Conservation (phyloP, 1,284 basidiomycete species). For the Rhodofomes roseus region DNA sequence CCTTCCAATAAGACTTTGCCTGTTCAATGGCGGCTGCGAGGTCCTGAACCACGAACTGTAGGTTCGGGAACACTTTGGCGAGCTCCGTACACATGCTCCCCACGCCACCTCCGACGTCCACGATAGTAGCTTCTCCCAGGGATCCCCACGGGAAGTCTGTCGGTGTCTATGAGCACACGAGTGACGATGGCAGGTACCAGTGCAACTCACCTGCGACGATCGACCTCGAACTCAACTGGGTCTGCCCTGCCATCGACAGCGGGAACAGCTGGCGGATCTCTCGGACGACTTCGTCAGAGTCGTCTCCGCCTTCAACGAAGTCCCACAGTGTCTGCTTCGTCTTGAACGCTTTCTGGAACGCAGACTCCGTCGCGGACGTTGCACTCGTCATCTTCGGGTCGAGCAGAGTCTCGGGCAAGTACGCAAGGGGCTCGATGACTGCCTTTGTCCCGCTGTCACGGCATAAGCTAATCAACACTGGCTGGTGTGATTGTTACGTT, state of each 20-base stretch:
- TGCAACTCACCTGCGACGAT: background rate
- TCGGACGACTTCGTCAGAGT: background rate
- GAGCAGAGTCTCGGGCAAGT: conserved; percentile 6
- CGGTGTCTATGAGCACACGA: background rate
- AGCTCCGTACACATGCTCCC: conserved; percentile 13
- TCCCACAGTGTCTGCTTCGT: conserved; percentile 4
- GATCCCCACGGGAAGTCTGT: conserved; percentile 14
- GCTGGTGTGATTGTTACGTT: background rate
- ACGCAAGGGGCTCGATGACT: background rate
- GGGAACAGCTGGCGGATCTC: background rate
- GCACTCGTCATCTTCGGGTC: conserved; percentile 6
- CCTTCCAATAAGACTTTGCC: conserved; percentile 8
- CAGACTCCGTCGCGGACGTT: background rate
- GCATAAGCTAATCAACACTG: background rate
- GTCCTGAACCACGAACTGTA: conserved; percentile 21
- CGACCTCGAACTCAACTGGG: background rate
- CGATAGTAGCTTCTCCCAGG: conserved; percentile 6
- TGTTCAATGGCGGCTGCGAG: conserved; percentile 6
- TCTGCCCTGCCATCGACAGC: background rate
- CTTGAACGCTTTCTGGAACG: conserved; percentile 5
- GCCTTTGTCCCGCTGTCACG: background rate
- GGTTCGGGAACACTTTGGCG: conserved; percentile 8
- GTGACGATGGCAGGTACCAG: background rate
- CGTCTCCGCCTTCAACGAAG: conserved; percentile 7
- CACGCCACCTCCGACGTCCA: conserved; percentile 20